These are phyloP conservation scores for Teunomyces kruisii DNA, from an alignment of 805 yeast genomes.

Conservation along the genomic window DNA sequence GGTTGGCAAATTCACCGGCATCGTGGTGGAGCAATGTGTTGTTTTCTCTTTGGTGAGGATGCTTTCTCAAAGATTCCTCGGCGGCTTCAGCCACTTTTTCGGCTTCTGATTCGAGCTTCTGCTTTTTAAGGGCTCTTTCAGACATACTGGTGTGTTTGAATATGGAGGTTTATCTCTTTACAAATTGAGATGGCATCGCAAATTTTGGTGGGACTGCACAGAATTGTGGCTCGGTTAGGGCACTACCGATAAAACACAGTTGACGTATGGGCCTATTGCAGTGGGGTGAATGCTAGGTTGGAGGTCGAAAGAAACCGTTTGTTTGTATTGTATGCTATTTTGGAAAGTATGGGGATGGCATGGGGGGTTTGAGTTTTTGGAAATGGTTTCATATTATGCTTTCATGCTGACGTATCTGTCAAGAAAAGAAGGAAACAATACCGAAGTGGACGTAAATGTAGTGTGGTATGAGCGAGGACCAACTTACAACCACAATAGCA, in stretches of 20 bases:
- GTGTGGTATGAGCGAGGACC: too few species aligned
- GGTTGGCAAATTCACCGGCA: slow-evolving; percentile 59
- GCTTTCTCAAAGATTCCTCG: slow-evolving; percentile 49
- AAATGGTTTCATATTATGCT: too few species aligned
- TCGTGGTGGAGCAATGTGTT: slow-evolving; percentile 53
- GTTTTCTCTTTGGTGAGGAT: slow-evolving; percentile 43
- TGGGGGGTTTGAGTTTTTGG: too few species aligned
- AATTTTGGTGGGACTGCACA: not conserved
- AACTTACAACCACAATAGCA: too few species aligned
- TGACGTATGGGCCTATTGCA: too few species aligned
- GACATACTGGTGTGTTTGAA: slow-evolving; percentile 6
- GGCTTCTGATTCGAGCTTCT: slow-evolving; percentile 53
- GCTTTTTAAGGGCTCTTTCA: slow-evolving; percentile 50
- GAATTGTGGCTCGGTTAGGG: not conserved
- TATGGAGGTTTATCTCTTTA: slow-evolving; percentile 9
- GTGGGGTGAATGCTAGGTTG: too few species aligned
- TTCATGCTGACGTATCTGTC: not conserved
- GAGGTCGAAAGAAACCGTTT: too few species aligned
- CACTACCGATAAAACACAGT: not conserved
- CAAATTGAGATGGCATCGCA: slow-evolving; percentile 4
- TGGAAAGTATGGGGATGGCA: too few species aligned
- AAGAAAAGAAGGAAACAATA: not conserved
- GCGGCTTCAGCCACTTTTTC: slow-evolving; percentile 69
- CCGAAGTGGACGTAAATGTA: too few species aligned
- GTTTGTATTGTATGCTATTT: too few species aligned